Conservation (phyloP, 2,329 filamentous ascomycete genomes). For the Teratosphaeria viscida region DNA sequence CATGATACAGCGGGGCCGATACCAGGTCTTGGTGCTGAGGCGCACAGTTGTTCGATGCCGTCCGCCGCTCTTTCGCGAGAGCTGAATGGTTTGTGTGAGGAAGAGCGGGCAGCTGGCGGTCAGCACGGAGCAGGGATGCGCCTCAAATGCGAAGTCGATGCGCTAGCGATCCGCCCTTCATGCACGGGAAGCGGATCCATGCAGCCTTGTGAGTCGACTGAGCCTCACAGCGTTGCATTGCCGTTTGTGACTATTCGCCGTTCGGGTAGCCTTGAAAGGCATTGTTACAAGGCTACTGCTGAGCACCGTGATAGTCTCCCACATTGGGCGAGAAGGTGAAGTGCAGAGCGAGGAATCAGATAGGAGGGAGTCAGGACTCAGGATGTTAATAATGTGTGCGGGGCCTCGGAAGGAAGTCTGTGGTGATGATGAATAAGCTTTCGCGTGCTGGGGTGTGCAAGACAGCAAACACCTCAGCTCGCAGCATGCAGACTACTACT, state of each 20-base stretch:
- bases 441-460: neutral
- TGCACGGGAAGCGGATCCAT: neutral
- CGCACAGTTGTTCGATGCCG: neutral
- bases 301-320: neutral
- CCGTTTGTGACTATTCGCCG: neutral
- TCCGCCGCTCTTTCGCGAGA: constrained; percentile 1
- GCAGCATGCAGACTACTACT: too few species aligned
- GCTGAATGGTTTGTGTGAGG: neutral
- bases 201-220: neutral
- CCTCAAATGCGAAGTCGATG: neutral
- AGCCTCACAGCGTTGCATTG: neutral
- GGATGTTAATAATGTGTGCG: too few species aligned
- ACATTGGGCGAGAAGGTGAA: neutral
- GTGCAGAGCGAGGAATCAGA: neutral
- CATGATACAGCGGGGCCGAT: neutral
- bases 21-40: neutral
- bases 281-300: neutral
- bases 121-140: constrained; percentile 1
- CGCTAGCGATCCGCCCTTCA: neutral
- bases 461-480: neutral
- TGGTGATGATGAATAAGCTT: neutral
- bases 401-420: too few species aligned
- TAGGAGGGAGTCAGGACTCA: too few species aligned
- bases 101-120: neutral
- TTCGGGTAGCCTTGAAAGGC: neutral